Conservation (phyloP, 1,284 basidiomycete species). For the Ceratobasidium sp. region DNA sequence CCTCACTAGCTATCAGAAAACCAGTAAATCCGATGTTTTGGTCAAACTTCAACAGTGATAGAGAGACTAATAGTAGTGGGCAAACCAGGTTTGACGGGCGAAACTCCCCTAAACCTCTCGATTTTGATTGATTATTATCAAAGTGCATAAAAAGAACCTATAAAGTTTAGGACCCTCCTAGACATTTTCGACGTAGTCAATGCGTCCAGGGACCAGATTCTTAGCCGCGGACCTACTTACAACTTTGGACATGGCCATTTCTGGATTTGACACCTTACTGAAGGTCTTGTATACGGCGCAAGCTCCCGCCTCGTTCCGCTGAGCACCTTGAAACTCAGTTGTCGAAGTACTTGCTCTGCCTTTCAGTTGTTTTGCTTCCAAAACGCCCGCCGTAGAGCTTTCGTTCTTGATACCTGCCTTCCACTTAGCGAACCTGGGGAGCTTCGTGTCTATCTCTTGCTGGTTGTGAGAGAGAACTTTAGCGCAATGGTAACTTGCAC, state of each 20-base stretch:
- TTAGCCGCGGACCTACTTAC: not conserved
- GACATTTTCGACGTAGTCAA: not conserved
- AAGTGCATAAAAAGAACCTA: slow-evolving; percentile 21
- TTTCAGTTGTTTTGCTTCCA: not conserved
- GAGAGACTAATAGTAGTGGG: no score
- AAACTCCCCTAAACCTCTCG: no score
- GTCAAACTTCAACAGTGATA: no score
- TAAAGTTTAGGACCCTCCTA: not conserved
- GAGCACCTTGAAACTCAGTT: not conserved
- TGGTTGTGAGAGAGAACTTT: no score
- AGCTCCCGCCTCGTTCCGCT: not conserved
- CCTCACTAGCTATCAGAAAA: no score
- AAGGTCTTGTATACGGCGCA: slow-evolving; percentile 7
- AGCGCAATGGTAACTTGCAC: not conserved
- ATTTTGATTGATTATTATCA: slow-evolving; percentile 14
- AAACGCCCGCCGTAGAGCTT: not conserved
- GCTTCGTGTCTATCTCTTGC: slow-evolving; percentile 9
- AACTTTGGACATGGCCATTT: not conserved
- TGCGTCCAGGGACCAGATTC: not conserved
- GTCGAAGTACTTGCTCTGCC: not conserved
- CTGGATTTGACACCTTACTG: slow-evolving; percentile 8
- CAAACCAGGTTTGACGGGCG: no score
- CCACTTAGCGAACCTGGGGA: slow-evolving; percentile 39
- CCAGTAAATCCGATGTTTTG: no score
- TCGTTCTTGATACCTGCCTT: slow-evolving; percentile 1